phyloP scores from a whole-genome alignment of 192 early-diverging fungal species.

The Gaertneriomyces semiglobifer region DNA sequence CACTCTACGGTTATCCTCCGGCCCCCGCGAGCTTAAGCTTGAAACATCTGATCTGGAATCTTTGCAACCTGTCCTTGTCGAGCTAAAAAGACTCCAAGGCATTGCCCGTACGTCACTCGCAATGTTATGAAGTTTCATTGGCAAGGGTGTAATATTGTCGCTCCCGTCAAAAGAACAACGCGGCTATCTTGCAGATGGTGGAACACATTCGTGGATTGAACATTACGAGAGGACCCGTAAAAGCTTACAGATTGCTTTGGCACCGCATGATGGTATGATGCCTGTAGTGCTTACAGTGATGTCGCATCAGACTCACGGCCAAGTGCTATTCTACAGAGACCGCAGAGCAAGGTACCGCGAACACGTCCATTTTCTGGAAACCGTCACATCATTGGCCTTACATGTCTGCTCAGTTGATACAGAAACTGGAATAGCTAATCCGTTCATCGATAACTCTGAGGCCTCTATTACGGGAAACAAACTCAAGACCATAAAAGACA shows the following conservation, averaged over 20 bases:
- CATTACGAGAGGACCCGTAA: conserved; percentile 22
- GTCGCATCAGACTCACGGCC: neutral
- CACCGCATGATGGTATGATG: conserved; percentile 13
- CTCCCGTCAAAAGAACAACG: conserved; percentile 20
- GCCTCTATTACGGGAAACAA: conserved; percentile 10
- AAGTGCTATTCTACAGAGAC: conserved; percentile 4
- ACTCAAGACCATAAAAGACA: conserved; percentile 33
- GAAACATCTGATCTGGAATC: conserved; percentile 23
- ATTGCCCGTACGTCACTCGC: conserved; percentile 21
- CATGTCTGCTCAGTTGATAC: neutral
- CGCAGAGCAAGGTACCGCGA: conserved; percentile 14
- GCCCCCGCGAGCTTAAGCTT: conserved; percentile 13
- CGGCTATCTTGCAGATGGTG: conserved; percentile 19
- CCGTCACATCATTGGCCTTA: too few relatives aligned
- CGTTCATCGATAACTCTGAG: conserved; percentile 34
- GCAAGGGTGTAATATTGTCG: neutral
- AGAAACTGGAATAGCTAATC: conserved; percentile 26
- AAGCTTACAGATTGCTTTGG: conserved; percentile 7
- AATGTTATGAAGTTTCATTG: neutral
- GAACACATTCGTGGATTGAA: conserved; percentile 29
- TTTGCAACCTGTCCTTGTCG: conserved; percentile 26
- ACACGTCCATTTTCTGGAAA: too few relatives aligned
- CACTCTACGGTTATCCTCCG: conserved; percentile 20
- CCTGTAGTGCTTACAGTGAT: neutral
- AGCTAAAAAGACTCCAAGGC: conserved; percentile 26